These are phyloP conservation scores for Paecilomyces sp. DNA, from an alignment of 2,329 filamentous ascomycete species.

Conservation along the genomic window DNA sequence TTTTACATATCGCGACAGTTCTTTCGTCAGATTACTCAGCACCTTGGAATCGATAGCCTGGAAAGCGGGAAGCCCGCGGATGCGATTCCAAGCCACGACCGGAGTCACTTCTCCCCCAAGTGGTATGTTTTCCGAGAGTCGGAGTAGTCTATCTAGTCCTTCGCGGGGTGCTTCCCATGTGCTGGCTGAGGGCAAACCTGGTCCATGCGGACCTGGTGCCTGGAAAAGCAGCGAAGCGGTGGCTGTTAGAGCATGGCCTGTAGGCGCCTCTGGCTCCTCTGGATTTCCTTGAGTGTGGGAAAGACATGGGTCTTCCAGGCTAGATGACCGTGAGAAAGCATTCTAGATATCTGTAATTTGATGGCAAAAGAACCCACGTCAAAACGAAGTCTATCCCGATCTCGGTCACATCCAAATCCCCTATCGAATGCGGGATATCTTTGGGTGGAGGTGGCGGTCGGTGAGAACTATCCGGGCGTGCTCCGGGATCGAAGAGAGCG, in stretches of 20 bases:
- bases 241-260: background rate
- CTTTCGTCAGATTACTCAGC: background rate
- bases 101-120: background rate
- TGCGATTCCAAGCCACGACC: background rate
- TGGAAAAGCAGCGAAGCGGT: background rate
- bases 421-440: background rate
- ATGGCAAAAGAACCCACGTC: background rate
- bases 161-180: background rate
- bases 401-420: background rate
- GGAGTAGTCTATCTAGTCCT: background rate
- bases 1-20: background rate
- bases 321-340: background rate
- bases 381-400: background rate
- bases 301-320: constrained; percentile 4
- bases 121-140: background rate
- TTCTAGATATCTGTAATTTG: background rate
- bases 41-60: background rate
- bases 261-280: constrained; percentile 1
- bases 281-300: constrained; percentile 1
- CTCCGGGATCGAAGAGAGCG: background rate
- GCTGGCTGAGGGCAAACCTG: background rate
- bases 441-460: background rate
- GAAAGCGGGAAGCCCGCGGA: background rate
- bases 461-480: background rate
- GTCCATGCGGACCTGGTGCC: background rate